A percentile compares a stretch with the other conserved stretches of the same genome.
These are phyloP conservation scores for Rhynchospora breviuscula DNA, from an alignment of 176 grass and related monocot genomes.

Conservation along the genomic window DNA sequence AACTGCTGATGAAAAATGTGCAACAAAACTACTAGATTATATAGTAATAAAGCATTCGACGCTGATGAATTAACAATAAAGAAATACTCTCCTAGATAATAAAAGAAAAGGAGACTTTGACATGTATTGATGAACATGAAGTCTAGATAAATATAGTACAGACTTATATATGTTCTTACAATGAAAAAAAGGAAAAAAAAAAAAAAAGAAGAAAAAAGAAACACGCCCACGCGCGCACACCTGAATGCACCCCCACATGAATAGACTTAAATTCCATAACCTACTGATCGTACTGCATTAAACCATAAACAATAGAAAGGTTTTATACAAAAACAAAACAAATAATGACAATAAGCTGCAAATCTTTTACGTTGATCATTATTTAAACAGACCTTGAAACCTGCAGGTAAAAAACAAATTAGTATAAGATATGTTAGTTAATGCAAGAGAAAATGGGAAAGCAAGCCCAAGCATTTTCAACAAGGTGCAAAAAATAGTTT, in stretches of 20 bases:
- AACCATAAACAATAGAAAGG: not conserved
- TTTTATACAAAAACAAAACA: constrained; percentile 16
- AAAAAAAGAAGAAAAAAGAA: too few species aligned
- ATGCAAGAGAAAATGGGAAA: not conserved
- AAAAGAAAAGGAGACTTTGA: not conserved
- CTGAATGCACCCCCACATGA: not conserved
- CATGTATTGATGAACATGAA: constrained; percentile 23
- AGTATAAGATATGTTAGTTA: not conserved
- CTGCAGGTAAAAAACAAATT: constrained; percentile 9
- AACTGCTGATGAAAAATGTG: not conserved
- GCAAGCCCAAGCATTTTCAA: not conserved
- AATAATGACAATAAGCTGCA: constrained; percentile 9
- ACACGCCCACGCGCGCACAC: not conserved
- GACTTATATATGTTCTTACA: constrained; percentile 17
- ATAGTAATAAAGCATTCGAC: not conserved
- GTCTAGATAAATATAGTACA: constrained; percentile 29
- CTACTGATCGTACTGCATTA: constrained; percentile 2
- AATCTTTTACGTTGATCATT: not conserved
- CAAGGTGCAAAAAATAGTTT: not conserved
- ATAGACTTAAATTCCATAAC: not conserved
- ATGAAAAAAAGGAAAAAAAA: not conserved
- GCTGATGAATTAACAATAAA: not conserved
- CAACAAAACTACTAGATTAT: not conserved
- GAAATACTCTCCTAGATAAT: not conserved
- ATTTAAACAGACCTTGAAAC: constrained; percentile 32